These are phyloP conservation scores for Cyclotella kingstonii DNA, from an alignment of 108 stramenopile species.

Conservation along the genomic window DNA sequence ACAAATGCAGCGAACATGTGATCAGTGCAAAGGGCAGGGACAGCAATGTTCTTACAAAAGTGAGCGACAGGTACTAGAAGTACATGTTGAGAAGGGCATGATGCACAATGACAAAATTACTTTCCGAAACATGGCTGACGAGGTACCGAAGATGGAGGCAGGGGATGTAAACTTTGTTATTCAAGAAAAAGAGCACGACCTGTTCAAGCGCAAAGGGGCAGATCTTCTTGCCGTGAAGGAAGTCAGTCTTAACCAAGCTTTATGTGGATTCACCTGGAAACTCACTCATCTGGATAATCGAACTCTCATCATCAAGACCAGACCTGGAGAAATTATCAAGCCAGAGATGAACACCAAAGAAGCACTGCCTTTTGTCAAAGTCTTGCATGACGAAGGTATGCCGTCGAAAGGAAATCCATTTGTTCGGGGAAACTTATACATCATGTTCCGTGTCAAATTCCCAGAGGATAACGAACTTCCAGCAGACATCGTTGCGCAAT, in stretches of 20 bases:
- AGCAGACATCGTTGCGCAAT: constrained; percentile 49
- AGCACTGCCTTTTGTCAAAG: constrained; percentile 83
- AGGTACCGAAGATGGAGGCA: constrained; percentile 87
- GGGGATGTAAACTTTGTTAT: constrained; percentile 97
- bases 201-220: constrained; percentile 93
- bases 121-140: constrained; percentile 92
- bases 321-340: constrained; percentile 78
- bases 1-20: constrained; percentile 82
- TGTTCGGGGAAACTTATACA: constrained; percentile 87
- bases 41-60: constrained; percentile 61
- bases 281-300: constrained; percentile 79
- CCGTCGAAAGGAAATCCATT: constrained; percentile 92
- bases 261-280: constrained; percentile 83
- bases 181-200: constrained; percentile 91
- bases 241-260: constrained; percentile 88
- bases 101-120: constrained; percentile 90
- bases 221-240: constrained; percentile 88
- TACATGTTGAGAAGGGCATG: constrained; percentile 95
- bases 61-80: constrained; percentile 84
- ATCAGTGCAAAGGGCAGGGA: constrained; percentile 76
- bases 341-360: constrained; percentile 72
- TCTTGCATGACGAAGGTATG: constrained; percentile 94
- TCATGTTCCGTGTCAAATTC: constrained; percentile 91
- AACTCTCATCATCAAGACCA: constrained; percentile 52
- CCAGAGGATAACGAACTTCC: constrained; percentile 60